phyloP scores from a whole-genome alignment of 176 grass and related monocot genomes.

The Aegilops speltoides region DNA sequence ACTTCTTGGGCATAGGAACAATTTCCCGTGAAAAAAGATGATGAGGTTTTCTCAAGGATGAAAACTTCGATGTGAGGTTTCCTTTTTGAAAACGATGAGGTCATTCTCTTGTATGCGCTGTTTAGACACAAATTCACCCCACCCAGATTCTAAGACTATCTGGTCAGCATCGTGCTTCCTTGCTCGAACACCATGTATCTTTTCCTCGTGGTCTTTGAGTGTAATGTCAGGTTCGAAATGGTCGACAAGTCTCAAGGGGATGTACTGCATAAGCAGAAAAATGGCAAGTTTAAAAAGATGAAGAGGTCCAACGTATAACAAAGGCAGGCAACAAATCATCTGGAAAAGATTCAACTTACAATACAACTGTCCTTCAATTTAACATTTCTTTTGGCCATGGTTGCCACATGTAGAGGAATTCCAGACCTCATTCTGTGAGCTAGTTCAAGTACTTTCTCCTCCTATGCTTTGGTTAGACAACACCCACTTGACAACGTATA shows the following conservation, averaged over 20 bases:
- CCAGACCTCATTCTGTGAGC: background rate
- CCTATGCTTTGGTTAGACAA: background rate
- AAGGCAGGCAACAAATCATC: background rate
- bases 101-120: background rate
- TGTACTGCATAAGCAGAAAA: background rate
- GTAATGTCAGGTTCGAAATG: background rate
- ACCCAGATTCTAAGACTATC: background rate
- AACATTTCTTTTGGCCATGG: background rate
- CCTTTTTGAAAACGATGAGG: background rate
- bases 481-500: background rate
- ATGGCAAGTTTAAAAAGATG: background rate
- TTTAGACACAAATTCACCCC: background rate
- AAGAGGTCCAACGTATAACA: background rate
- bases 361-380: background rate
- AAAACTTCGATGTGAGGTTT: background rate
- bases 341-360: background rate
- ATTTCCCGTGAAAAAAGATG: no score
- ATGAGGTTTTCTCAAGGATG: background rate
- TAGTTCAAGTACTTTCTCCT: background rate
- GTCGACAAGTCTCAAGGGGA: background rate
- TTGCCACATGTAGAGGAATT: conserved; percentile 2
- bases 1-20: background rate
- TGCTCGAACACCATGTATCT: background rate
- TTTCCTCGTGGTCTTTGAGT: background rate
- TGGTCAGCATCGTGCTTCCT: background rate